Conservation (phyloP, 305 asterid genomes). For the Stenogyne calaminthoides region DNA sequence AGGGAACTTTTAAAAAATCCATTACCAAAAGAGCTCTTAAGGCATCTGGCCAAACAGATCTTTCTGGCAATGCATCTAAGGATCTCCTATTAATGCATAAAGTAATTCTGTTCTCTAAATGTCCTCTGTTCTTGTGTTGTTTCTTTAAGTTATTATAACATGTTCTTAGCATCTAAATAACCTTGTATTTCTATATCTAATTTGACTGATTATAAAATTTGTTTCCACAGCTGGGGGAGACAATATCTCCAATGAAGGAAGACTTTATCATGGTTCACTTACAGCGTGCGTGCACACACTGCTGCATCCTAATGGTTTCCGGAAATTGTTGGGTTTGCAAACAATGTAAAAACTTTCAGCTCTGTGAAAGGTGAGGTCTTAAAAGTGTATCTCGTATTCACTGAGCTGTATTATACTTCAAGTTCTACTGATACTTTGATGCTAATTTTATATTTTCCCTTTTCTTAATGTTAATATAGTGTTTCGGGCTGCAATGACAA, state of each 20-base stretch:
- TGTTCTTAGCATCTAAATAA: conserved; percentile 14
- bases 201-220: conserved; percentile 21
- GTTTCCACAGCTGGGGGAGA: conserved; percentile 86
- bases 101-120: conserved; percentile 46
- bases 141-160: background rate
- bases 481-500: background rate
- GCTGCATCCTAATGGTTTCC: conserved; percentile 88
- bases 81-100: conserved; percentile 91
- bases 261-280: conserved; percentile 99
- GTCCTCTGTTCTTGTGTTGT: conserved; percentile 12
- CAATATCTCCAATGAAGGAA: conserved; percentile 97
- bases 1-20: conserved; percentile 70
- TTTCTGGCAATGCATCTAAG: conserved; percentile 85
- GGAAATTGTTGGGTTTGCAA: conserved; percentile 93
- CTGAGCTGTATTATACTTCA: background rate
- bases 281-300: conserved; percentile 88
- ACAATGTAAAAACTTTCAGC: conserved; percentile 85
- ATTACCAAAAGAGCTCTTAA: conserved; percentile 86
- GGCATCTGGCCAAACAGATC: conserved; percentile 94
- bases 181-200: background rate
- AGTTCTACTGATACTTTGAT: background rate
- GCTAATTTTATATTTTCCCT: background rate
- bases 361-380: conserved; percentile 75
- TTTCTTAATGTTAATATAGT: background rate
- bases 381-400: conserved; percentile 2